Conservation (phyloP, 495 filamentous ascomycete genomes). For the Lophiostoma macrostomum region DNA sequence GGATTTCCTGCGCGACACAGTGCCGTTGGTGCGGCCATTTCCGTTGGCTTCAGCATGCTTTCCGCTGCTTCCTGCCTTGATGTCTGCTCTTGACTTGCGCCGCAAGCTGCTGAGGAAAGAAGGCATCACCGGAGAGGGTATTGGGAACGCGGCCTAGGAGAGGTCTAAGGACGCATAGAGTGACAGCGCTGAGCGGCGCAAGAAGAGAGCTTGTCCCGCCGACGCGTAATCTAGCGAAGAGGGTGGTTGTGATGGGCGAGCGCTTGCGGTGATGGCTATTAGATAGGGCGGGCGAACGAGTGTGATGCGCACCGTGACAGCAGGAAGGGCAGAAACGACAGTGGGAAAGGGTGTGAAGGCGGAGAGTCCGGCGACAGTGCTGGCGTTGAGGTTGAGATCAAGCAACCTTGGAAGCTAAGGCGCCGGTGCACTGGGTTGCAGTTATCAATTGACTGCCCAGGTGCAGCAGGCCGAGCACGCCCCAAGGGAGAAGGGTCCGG, state of each 20-base stretch:
- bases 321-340: too few relatives aligned
- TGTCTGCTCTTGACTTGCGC: slow-evolving; percentile 53
- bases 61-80: slow-evolving; percentile 53
- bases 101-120: slow-evolving; percentile 76
- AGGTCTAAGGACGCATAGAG: not conserved
- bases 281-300: slow-evolving; percentile 3
- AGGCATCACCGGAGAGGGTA: slow-evolving; percentile 36
- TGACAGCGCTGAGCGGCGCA: not conserved
- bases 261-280: too few relatives aligned
- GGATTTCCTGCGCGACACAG: slow-evolving; percentile 47
- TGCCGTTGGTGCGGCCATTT: slow-evolving; percentile 6
- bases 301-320: not conserved
- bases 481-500: too few relatives aligned
- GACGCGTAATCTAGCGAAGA: not conserved
- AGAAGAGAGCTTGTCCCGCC: not conserved
- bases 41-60: slow-evolving; percentile 44
- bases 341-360: not conserved
- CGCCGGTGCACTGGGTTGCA: too few relatives aligned
- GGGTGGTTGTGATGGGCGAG: too few relatives aligned
- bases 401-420: too few relatives aligned
- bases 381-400: slow-evolving; percentile 10
- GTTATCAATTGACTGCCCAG: too few relatives aligned
- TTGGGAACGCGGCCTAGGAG: not conserved
- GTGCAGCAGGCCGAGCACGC: too few relatives aligned
- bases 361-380: not conserved